Evolutionary conservation across 2,329 filamentous ascomycete species (phyloP).

Genomic region (Claviceps purpurea): DNA sequence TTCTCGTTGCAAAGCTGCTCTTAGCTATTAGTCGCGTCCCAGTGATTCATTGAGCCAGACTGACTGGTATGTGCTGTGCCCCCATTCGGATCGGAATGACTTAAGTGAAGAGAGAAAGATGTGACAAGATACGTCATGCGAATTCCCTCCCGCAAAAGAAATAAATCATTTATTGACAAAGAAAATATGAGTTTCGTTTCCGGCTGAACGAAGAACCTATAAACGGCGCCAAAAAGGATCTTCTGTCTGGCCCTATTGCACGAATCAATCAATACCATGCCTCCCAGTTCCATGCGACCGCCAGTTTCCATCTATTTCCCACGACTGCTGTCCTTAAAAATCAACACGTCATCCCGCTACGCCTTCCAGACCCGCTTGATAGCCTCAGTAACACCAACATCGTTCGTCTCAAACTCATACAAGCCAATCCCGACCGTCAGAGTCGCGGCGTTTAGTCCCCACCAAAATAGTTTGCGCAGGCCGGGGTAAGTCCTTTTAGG

Average conservation of each 20-base stretch:
- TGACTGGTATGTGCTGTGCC: no score
- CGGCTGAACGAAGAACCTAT: constrained; percentile 7
- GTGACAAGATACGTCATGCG: background rate
- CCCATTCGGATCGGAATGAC: no score
- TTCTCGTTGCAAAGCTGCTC: background rate
- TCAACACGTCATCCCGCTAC: constrained; percentile 21
- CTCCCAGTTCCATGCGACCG: background rate
- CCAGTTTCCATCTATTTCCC: background rate
- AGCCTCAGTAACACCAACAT: constrained; percentile 84
- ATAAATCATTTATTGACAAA: constrained; percentile 1
- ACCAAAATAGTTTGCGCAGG: constrained; percentile 53
- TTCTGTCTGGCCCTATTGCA: background rate
- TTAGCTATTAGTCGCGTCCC: background rate
- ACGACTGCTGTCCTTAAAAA: background rate
- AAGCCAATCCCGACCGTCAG: constrained; percentile 73
- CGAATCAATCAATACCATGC: background rate
- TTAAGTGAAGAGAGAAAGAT: no score
- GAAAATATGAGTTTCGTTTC: constrained; percentile 6
- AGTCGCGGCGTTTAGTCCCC: constrained; percentile 68
- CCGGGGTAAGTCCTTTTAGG: constrained; percentile 57
- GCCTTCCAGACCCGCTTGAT: constrained; percentile 85
- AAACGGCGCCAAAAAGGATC: constrained; percentile 1
- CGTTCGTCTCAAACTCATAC: constrained; percentile 98
- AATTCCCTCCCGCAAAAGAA: background rate
- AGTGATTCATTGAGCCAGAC: background rate